phyloP scores from a whole-genome alignment of 345 rosid genomes.

The Clausena lansium region DNA sequence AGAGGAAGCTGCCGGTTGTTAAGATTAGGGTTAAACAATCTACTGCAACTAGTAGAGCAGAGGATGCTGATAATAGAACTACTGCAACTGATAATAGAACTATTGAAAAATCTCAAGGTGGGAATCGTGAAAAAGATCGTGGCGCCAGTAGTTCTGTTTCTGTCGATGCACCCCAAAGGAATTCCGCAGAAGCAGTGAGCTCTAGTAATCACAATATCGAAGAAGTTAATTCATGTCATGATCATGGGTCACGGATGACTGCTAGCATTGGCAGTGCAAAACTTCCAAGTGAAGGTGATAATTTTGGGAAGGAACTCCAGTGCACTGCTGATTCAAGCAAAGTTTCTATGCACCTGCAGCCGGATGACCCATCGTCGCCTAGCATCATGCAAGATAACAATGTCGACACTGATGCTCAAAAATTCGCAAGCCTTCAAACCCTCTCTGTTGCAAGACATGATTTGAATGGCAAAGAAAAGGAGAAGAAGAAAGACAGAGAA shows the following conservation, averaged over 20 bases:
- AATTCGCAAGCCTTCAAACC: slow-evolving; percentile 62
- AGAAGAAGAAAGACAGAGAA: slow-evolving; percentile 49
- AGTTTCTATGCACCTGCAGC: slow-evolving; percentile 37
- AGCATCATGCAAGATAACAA: slow-evolving; percentile 42
- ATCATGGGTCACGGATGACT: slow-evolving; percentile 82
- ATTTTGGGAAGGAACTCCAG: slow-evolving; percentile 79
- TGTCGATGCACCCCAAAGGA: slow-evolving; percentile 90
- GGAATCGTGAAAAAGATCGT: slow-evolving; percentile 46
- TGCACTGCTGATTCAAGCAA: slow-evolving; percentile 96
- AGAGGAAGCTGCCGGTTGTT: slow-evolving; percentile 52
- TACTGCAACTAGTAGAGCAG: slow-evolving; percentile 66
- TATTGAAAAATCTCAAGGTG: slow-evolving; percentile 63
- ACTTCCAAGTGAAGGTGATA: slow-evolving; percentile 61
- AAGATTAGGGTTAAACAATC: slow-evolving; percentile 74
- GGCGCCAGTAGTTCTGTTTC: slow-evolving; percentile 80
- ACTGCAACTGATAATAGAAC: slow-evolving; percentile 67
- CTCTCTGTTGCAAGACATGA: slow-evolving; percentile 42
- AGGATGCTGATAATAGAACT: slow-evolving; percentile 65
- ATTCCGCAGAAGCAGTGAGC: slow-evolving; percentile 67
- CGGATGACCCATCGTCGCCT: slow-evolving; percentile 39
- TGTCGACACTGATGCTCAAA: slow-evolving; percentile 48
- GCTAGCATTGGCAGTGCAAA: slow-evolving; percentile 96
- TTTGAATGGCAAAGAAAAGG: slow-evolving; percentile 39
- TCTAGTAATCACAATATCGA: slow-evolving; percentile 70
- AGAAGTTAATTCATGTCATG: slow-evolving; percentile 88